phyloP scores from a whole-genome alignment of 2,329 filamentous ascomycete species.

The Ophiostoma piceae region DNA sequence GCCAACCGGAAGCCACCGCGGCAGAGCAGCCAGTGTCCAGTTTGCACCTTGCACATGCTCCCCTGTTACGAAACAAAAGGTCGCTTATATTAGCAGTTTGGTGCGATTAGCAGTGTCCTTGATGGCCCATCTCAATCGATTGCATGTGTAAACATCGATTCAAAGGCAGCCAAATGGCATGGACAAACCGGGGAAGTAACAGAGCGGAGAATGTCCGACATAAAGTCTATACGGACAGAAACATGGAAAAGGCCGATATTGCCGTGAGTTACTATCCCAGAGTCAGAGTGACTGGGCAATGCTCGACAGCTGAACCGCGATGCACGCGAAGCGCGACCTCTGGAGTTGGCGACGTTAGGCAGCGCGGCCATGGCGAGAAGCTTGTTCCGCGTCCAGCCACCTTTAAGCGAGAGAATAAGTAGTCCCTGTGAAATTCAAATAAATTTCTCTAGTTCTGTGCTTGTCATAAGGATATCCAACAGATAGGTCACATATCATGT shows the following conservation, averaged over 20 bases:
- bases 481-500: neutral
- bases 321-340: neutral
- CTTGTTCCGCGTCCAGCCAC: neutral
- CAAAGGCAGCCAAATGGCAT: neutral
- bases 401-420: neutral
- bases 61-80: neutral
- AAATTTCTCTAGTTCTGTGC: neutral
- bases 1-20: conserved; percentile 18
- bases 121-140: neutral
- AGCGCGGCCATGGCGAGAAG: neutral
- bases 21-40: neutral
- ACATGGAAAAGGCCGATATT: neutral
- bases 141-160: neutral
- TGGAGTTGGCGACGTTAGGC: neutral
- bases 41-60: neutral
- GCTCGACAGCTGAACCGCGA: neutral
- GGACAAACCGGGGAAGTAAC: neutral
- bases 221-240: neutral
- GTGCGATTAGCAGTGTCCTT: neutral
- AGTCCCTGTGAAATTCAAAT: neutral
- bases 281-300: neutral
- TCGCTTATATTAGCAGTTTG: neutral
- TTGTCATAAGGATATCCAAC: neutral
- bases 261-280: neutral
- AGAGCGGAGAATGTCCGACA: neutral